Percentiles rank a stretch among this genome's conserved stretches.
phyloP scores from a whole-genome alignment of 352 stramenopile species.

The Pythium periplocum region DNA sequence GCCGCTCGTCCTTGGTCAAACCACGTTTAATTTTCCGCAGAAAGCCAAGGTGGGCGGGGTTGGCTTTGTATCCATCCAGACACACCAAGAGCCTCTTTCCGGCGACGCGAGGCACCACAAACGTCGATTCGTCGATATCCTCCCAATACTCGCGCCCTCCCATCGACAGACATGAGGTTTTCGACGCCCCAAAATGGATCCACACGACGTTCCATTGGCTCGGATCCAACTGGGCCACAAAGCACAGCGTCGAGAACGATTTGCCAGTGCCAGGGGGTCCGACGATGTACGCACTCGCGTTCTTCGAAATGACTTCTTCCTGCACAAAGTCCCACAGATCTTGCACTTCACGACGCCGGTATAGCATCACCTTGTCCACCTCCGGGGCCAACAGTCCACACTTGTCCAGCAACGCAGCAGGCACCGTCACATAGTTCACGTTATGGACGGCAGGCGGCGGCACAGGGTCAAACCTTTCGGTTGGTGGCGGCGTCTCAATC shows the following conservation, averaged over 20 bases:
- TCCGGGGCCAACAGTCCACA: not conserved
- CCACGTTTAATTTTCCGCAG: not conserved
- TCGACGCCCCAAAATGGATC: conserved; percentile 9
- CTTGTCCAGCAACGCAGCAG: not conserved
- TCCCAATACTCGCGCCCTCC: not conserved
- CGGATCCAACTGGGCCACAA: conserved; percentile 15
- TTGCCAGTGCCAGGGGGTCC: conserved; percentile 18
- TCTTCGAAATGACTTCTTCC: conserved; percentile 8
- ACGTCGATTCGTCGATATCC: not conserved
- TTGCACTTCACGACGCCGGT: conserved; percentile 1
- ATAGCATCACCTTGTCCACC: conserved; percentile 1
- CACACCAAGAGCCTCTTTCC: conserved; percentile 1
- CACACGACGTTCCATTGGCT: conserved; percentile 20
- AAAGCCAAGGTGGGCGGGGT: not conserved
- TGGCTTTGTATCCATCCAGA: not conserved
- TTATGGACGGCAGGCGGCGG: not conserved
- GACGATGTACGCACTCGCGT: conserved; percentile 12
- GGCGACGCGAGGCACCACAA: not conserved
- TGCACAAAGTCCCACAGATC: conserved; percentile 5
- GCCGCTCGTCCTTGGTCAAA: not conserved
- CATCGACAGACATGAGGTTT: not conserved
- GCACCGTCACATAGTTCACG: not conserved
- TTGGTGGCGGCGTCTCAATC: no score
- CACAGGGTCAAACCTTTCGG: not conserved
- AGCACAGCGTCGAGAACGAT: conserved; percentile 12